Percentiles rank a stretch among this genome's conserved stretches.
phyloP scores from a whole-genome alignment of 108 stramenopile genomes.

The Schizochytrium sp. region DNA sequence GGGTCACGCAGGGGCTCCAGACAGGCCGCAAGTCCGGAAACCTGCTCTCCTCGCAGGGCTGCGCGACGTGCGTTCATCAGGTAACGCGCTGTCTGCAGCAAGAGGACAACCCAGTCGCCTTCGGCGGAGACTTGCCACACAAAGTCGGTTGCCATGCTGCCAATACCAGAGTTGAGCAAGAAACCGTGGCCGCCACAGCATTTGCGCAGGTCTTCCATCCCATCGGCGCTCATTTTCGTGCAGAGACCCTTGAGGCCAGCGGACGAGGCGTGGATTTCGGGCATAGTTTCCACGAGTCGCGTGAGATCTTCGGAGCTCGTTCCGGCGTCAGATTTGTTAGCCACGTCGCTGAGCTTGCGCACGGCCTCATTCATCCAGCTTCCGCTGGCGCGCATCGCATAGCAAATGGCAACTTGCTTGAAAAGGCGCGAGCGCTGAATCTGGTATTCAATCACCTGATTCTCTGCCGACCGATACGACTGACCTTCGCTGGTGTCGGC shows the following conservation, averaged over 20 bases:
- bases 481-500: not conserved
- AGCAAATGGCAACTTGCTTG: conserved; percentile 35
- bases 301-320: not conserved
- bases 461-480: not conserved
- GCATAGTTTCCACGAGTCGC: not conserved
- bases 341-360: not conserved
- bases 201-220: conserved; percentile 42
- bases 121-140: conserved; percentile 16
- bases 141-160: not conserved
- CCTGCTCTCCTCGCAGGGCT: not conserved
- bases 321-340: not conserved
- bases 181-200: conserved; percentile 45
- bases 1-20: not conserved
- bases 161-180: conserved; percentile 4
- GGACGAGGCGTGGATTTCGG: conserved; percentile 31
- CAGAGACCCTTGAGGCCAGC: conserved; percentile 42
- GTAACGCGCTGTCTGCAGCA: conserved; percentile 16
- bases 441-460: conserved; percentile 39
- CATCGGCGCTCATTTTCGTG: conserved; percentile 5
- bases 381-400: conserved; percentile 32
- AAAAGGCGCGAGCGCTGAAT: conserved; percentile 42
- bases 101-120: conserved; percentile 11
- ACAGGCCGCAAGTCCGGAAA: not conserved
- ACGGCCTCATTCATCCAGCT: conserved; percentile 22
- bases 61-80: not conserved